A percentile compares a stretch with the other conserved stretches of the same genome.
These are phyloP conservation scores for Microdochium bolleyi DNA, from an alignment of 2,329 filamentous ascomycete species.

Conservation along the genomic window DNA sequence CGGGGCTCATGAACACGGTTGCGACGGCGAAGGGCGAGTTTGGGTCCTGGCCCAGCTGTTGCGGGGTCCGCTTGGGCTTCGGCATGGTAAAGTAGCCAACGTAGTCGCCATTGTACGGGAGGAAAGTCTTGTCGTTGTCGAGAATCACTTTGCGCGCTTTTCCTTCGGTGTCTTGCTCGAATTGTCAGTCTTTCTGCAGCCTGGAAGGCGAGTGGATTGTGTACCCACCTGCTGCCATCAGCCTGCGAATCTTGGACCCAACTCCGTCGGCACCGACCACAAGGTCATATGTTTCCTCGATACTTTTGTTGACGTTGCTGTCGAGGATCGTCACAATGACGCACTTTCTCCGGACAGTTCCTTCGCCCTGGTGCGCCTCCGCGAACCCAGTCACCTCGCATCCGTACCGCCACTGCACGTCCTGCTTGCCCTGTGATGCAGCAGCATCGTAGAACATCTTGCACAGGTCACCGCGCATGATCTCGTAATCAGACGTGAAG, in stretches of 20 bases:
- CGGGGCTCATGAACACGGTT: neutral
- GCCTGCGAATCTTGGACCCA: slow-evolving; percentile 36
- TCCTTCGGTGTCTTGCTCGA: no score
- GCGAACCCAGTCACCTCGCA: neutral
- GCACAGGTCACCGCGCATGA: slow-evolving; percentile 48
- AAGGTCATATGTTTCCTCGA: slow-evolving; percentile 35
- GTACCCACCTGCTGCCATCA: slow-evolving; percentile 19
- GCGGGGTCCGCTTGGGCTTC: no score
- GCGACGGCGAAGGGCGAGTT: no score
- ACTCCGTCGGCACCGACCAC: slow-evolving; percentile 49
- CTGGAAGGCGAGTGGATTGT: slow-evolving; percentile 17
- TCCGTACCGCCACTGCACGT: neutral
- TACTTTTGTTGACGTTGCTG: slow-evolving; percentile 8
- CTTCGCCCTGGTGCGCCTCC: neutral
- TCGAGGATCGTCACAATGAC: slow-evolving; percentile 2
- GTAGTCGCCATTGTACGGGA: neutral
- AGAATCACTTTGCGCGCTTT: slow-evolving; percentile 18
- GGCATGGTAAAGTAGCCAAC: slow-evolving; percentile 4
- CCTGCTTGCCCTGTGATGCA: neutral
- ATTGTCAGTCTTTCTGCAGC: no score
- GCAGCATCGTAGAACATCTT: slow-evolving; percentile 35
- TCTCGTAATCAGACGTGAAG: slow-evolving; percentile 49
- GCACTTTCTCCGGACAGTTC: neutral
- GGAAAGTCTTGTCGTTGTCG: neutral
- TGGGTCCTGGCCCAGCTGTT: no score